A percentile compares a stretch with the other conserved stretches of the same genome.
Evolutionary conservation across 192 early-diverging fungal genomes (phyloP).

Genomic region (Powellomyces hirtus): DNA sequence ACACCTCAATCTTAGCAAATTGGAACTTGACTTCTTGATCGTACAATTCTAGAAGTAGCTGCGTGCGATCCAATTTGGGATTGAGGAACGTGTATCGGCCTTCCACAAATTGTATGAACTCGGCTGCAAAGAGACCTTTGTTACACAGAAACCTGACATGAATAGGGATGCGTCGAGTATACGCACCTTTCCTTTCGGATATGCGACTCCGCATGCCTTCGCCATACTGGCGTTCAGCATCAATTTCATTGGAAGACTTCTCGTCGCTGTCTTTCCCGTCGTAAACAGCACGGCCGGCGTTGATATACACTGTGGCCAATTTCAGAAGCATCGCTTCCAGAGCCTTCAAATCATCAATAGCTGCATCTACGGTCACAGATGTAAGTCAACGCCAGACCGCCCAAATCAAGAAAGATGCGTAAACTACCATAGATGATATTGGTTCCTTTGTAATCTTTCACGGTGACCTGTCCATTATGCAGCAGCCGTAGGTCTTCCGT

Average conservation of each 20-base stretch:
- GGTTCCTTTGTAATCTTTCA: constrained; percentile 40
- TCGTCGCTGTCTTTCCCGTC: constrained; percentile 15
- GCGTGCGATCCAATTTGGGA: constrained; percentile 44
- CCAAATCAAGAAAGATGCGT: not conserved
- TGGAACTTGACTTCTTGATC: constrained; percentile 51
- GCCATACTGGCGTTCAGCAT: constrained; percentile 22
- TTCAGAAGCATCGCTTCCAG: constrained; percentile 46
- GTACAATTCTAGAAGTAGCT: constrained; percentile 51
- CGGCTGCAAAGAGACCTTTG: not conserved
- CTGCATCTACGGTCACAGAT: constrained; percentile 32
- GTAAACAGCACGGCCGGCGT: constrained; percentile 15
- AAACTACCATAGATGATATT: constrained; percentile 48
- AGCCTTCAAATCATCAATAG: constrained; percentile 42
- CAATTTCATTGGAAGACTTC: not conserved
- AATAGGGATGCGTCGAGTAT: not conserved
- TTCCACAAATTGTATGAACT: constrained; percentile 32
- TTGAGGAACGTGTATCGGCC: constrained; percentile 42
- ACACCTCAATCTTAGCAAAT: constrained; percentile 51
- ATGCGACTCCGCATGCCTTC: constrained; percentile 42
- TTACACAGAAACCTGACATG: not conserved
- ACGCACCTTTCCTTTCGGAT: constrained; percentile 35
- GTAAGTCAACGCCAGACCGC: not conserved
- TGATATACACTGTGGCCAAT: constrained; percentile 51
- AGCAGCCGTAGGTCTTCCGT: constrained; percentile 44
- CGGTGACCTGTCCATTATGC: constrained; percentile 24